Evolutionary conservation across 2,329 filamentous ascomycete genomes (phyloP).

Genomic region (Microcera coccophila): DNA sequence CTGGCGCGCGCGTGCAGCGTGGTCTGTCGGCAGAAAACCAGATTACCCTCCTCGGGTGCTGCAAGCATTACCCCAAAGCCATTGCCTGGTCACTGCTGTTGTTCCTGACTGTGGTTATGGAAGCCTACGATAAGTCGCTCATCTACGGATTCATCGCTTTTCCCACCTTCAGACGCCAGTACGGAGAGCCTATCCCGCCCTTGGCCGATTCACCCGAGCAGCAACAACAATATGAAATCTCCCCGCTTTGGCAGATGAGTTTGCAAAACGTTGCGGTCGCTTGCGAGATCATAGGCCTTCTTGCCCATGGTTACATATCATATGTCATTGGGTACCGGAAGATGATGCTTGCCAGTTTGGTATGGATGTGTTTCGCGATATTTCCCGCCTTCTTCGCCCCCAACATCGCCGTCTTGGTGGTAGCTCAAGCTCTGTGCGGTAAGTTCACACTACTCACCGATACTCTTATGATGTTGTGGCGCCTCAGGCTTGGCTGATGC

Average conservation of each 20-base stretch:
- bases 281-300: constrained; percentile 34
- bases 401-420: constrained; percentile 31
- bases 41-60: constrained; percentile 16
- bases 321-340: constrained; percentile 36
- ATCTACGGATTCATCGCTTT: constrained; percentile 21
- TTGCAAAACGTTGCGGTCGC: constrained; percentile 19
- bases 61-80: constrained; percentile 22
- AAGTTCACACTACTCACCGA: too few relatives aligned
- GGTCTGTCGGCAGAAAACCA: constrained; percentile 19
- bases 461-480: too few relatives aligned
- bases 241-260: constrained; percentile 21
- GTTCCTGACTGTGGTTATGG: constrained; percentile 25
- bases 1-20: too few relatives aligned
- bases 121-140: constrained; percentile 22
- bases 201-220: constrained; percentile 1
- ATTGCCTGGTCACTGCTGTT: constrained; percentile 23
- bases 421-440: constrained; percentile 33
- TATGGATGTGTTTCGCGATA: constrained; percentile 35
- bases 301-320: constrained; percentile 39
- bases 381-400: constrained; percentile 37
- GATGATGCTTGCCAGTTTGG: constrained; percentile 36
- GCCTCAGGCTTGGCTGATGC: too few relatives aligned
- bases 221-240: constrained; percentile 35
- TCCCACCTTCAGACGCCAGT: constrained; percentile 22
- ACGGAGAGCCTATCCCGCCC: constrained; percentile 22